Evolutionary conservation across 495 filamentous ascomycete genomes (phyloP), one percentile per base, ranked within the genome.

Genomic region (Penicillium goetzii): DNA sequence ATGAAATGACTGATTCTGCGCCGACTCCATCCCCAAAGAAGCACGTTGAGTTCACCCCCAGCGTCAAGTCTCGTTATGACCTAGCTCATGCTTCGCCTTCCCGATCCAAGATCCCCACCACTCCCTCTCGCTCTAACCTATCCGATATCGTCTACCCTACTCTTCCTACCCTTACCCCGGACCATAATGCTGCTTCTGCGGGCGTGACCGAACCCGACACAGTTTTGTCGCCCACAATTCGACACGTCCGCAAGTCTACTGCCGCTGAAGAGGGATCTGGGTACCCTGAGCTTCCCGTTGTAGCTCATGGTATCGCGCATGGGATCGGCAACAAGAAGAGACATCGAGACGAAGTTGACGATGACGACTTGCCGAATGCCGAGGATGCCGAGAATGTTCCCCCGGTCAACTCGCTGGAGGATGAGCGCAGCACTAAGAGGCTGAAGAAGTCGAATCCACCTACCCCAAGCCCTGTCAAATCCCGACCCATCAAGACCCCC

Each of bases 291-390:
- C 70, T 82, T 41, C 72, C 73, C 0, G 76, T 84, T 12, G 78
- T 90, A 34, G 82, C 88, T 6, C 89, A 92, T 67, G 90, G 90
- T 34, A 86, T 90, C 53, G 84, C 88, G 10, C 90, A 92, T 70
- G 90, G 90, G 34, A 85, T 93, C 69, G 69, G 76, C 4, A 91
- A 89, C 76, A 91, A 93, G 80, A 92, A 92, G 78, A 82, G 89
- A 50, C 83, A 83, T 59, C 83, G 86, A 17, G 80, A 78, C 47
- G 72, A 80, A 4, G 62, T 67, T 10, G 89, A 67, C 80, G 76
- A 78, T 33, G 73, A 76, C n/a, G 69, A 71, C 15, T 73, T 86
- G 38, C 82, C 87, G 3, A 85, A 87, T 65, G 58, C 70, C 45
- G 71, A 83, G 17, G 38, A 67, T 62, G 33, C 68, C 11, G 75